Conservation (phyloP, 768 basidiomycete genomes). For the Auricularia heimuer region DNA sequence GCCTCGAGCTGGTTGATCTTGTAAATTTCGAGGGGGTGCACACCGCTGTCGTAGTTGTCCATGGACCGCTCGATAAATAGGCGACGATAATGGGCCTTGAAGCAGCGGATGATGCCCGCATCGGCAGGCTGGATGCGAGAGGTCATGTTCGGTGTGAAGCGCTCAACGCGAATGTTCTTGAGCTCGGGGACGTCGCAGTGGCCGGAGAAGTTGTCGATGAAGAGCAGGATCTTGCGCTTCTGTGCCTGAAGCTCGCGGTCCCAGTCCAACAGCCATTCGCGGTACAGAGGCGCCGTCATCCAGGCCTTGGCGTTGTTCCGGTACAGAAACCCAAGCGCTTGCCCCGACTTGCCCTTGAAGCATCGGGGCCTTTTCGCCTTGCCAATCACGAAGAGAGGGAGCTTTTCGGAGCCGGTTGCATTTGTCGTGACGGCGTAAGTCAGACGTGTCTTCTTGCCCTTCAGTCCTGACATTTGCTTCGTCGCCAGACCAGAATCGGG, state of each 20-base stretch:
- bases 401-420: slow-evolving; percentile 22
- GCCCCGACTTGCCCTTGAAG: slow-evolving; percentile 20
- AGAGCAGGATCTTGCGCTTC: slow-evolving; percentile 9
- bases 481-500: neutral
- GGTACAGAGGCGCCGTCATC: slow-evolving; percentile 26
- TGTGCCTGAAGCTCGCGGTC: neutral
- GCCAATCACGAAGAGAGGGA: slow-evolving; percentile 25
- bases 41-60: slow-evolving; percentile 12
- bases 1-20: slow-evolving; percentile 30
- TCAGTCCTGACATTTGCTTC: neutral
- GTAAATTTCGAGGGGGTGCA: slow-evolving; percentile 21
- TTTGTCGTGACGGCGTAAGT: neutral
- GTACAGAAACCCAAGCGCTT: slow-evolving; percentile 14
- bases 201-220: slow-evolving; percentile 8
- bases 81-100: slow-evolving; percentile 24
- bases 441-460: neutral
- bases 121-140: slow-evolving; percentile 12
- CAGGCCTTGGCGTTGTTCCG: slow-evolving; percentile 29
- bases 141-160: slow-evolving; percentile 12
- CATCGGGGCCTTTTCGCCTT: slow-evolving; percentile 19
- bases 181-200: slow-evolving; percentile 5
- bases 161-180: slow-evolving; percentile 5
- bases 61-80: slow-evolving; percentile 21
- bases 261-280: neutral
- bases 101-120: slow-evolving; percentile 11